Evolutionary conservation across 129 eudicot genomes (phyloP), one percentile per base, ranked within the genome.

Genomic region (Lactuca saligna): DNA sequence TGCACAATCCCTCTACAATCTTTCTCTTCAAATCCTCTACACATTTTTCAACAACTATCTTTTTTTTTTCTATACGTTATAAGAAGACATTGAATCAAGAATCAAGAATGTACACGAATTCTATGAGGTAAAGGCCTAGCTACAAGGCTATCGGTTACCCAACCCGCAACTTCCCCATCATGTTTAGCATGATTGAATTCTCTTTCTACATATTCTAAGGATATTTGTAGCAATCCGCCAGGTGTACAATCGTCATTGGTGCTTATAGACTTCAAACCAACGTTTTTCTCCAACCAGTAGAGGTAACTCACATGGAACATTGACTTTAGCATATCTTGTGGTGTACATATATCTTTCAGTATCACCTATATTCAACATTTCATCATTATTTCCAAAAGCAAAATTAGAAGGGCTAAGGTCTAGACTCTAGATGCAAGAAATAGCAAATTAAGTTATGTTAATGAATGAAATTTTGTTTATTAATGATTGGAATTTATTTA

Each of bases 321-420:
- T 17, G 99, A 87, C 89, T 81, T 87, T 51, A 94, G 86, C 99
- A 94, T 89, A 74, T 94, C 99, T 78, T 87, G 97, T 33, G 84
- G 83, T 5, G 84, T 63, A 8, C 96, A 86, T 63, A 79, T 72
- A 29, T 94, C 99, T 85, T 94, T 94, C 10, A 89, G 73, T 51
- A 85, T 80, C 55, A 94, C 95, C 99, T 94, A 80, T 2, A 25
- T 25, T 66, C 57, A 17, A 16, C 48, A 38, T 12, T 35, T 66
- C 38, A 50, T 64, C 55, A 64, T 25, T 25, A n/a, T n/a, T n/a
- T n/a, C n/a, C n/a, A n/a, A n/a, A n/a, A n/a, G n/a, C n/a, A n/a
- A n/a, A n/a, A n/a, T n/a, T n/a, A n/a, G n/a, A n/a, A n/a, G n/a
- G n/a, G n/a, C n/a, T n/a, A n/a, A n/a, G n/a, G n/a, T n/a, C n/a